These are phyloP conservation scores for Tetracentron sinense DNA, from an alignment of 164 flowering plant genomes.

Conservation along the genomic window DNA sequence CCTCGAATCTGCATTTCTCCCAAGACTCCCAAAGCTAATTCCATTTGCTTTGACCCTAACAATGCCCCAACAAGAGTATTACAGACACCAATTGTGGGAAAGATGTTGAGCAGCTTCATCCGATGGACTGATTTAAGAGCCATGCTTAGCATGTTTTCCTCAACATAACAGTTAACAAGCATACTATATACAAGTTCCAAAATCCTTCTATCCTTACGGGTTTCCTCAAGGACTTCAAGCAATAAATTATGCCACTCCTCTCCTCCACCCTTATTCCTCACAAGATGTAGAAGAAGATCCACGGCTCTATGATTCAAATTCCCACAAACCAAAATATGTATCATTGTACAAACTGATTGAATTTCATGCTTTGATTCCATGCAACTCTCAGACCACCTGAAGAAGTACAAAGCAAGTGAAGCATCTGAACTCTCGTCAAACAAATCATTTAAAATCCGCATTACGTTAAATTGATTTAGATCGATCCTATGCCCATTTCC, in stretches of 20 bases:
- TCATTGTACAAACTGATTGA: constrained; percentile 35
- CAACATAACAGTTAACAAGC: constrained; percentile 35
- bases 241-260: constrained; percentile 16
- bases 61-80: constrained; percentile 31
- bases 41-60: constrained; percentile 23
- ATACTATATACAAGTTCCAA: constrained; percentile 35
- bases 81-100: constrained; percentile 34
- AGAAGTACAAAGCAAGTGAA: constrained; percentile 34
- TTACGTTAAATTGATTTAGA: constrained; percentile 21
- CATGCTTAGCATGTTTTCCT: constrained; percentile 26
- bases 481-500: constrained; percentile 13
- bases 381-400: constrained; percentile 35
- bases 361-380: constrained; percentile 21
- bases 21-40: constrained; percentile 41
- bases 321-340: constrained; percentile 38
- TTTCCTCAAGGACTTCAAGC: constrained; percentile 24
- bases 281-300: constrained; percentile 27
- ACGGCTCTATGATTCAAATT: constrained; percentile 41
- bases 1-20: constrained; percentile 31
- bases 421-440: constrained; percentile 37
- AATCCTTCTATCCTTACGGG: constrained; percentile 18
- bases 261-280: constrained; percentile 14
- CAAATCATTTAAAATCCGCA: constrained; percentile 31
- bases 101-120: constrained; percentile 27
- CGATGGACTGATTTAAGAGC: constrained; percentile 29